phyloP scores from a whole-genome alignment of 495 filamentous ascomycete species.

The Xylaria longipes region DNA sequence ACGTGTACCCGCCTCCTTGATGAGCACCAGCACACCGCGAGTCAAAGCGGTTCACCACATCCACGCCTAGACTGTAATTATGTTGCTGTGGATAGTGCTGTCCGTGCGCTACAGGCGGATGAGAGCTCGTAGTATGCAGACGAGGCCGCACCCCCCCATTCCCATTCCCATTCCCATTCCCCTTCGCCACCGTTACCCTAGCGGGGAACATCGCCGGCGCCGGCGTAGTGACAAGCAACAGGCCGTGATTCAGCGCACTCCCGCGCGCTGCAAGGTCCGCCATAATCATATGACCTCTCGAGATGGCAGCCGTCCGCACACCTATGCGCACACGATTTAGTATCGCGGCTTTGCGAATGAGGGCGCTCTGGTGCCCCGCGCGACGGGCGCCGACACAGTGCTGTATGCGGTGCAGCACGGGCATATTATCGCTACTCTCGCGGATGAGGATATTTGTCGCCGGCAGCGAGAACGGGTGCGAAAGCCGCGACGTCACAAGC shows the following conservation, averaged over 20 bases:
- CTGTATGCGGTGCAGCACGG: constrained; percentile 57
- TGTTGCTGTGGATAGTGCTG: background rate
- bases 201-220: constrained; percentile 24
- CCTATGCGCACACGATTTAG: constrained; percentile 57
- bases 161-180: background rate
- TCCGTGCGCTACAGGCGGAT: constrained; percentile 13
- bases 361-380: constrained; percentile 30
- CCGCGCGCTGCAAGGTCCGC: constrained; percentile 34
- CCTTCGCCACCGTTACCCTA: background rate
- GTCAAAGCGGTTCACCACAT: background rate
- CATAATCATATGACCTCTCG: constrained; percentile 34
- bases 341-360: constrained; percentile 62
- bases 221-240: constrained; percentile 35
- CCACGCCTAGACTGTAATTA: background rate
- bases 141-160: constrained; percentile 22
- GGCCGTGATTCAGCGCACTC: constrained; percentile 33
- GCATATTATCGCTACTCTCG: constrained; percentile 53
- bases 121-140: constrained; percentile 32
- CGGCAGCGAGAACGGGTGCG: constrained; percentile 69
- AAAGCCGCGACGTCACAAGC: constrained; percentile 72
- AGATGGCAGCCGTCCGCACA: constrained; percentile 40
- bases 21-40: background rate
- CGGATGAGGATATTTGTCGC: constrained; percentile 72
- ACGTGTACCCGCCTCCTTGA: background rate
- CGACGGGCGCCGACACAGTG: constrained; percentile 41